phyloP scores from a whole-genome alignment of 1,284 basidiomycete genomes.

The Lignosus rhinocerotis region DNA sequence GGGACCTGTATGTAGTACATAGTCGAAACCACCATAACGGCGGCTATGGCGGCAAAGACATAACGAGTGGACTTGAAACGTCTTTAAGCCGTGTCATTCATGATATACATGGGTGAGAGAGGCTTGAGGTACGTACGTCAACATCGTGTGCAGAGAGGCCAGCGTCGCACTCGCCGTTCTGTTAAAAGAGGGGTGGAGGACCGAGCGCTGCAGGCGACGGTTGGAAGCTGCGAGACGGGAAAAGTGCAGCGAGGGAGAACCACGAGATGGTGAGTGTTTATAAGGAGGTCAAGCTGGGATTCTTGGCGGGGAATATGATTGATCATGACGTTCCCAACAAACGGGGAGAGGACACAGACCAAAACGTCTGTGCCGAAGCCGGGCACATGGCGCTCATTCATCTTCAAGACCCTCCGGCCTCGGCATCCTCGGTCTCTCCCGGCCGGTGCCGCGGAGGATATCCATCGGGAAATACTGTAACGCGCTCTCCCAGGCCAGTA shows the following conservation, averaged over 20 bases:
- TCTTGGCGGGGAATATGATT: not conserved
- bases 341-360: too few relatives aligned
- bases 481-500: not conserved
- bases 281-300: too few relatives aligned
- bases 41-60: slow-evolving; percentile 23
- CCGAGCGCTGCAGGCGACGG: slow-evolving; percentile 5
- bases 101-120: not conserved
- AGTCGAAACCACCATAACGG: slow-evolving; percentile 24
- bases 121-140: slow-evolving; percentile 8
- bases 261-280: not conserved
- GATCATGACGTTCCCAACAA: too few relatives aligned
- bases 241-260: too few relatives aligned
- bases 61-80: slow-evolving; percentile 33
- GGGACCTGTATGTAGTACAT: slow-evolving; percentile 26
- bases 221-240: not conserved
- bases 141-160: slow-evolving; percentile 8
- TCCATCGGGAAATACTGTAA: not conserved
- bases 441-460: slow-evolving; percentile 1
- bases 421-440: not conserved
- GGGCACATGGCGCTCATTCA: not conserved
- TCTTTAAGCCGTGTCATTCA: slow-evolving; percentile 13
- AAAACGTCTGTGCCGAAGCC: not conserved
- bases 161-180: slow-evolving; percentile 4
- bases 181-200: not conserved
- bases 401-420: not conserved